Evolutionary conservation across 441 rosid species (phyloP).

Genomic region (Gossypium lobatum): DNA sequence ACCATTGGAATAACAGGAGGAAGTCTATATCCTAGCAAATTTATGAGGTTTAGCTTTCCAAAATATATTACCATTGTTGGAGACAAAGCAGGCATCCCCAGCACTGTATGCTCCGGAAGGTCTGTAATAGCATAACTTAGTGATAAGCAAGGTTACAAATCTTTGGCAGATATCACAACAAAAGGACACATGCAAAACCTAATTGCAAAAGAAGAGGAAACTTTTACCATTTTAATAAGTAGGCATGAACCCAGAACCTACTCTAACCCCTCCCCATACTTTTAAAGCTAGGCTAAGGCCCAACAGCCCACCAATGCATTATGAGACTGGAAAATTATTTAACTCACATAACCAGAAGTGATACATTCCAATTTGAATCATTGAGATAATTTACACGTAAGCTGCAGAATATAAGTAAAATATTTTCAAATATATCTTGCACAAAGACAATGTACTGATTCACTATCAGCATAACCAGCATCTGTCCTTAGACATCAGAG

Average conservation of each 20-base stretch:
- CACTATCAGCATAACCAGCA: not conserved
- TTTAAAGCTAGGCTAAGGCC: constrained; percentile 8
- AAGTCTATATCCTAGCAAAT: not conserved
- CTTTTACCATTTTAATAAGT: not conserved
- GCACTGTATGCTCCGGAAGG: constrained; percentile 48
- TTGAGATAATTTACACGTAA: not conserved
- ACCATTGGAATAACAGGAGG: constrained; percentile 23
- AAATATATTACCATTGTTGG: constrained; percentile 78
- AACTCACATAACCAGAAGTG: not conserved
- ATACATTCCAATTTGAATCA: constrained; percentile 2
- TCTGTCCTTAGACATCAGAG: not conserved
- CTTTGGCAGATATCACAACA: not conserved
- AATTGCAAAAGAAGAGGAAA: not conserved
- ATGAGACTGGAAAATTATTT: constrained; percentile 3
- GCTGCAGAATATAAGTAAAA: not conserved
- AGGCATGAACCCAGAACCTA: not conserved
- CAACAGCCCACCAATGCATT: not conserved
- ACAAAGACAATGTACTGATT: not conserved
- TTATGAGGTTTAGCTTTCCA: not conserved
- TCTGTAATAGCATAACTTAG: constrained; percentile 33
- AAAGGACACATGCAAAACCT: not conserved
- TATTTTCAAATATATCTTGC: not conserved
- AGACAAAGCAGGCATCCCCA: constrained; percentile 95
- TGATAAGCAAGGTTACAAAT: constrained; percentile 3
- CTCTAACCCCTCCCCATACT: not conserved